Evolutionary conservation across 345 rosid species (phyloP).

Genomic region (Bruguiera sexangula): DNA sequence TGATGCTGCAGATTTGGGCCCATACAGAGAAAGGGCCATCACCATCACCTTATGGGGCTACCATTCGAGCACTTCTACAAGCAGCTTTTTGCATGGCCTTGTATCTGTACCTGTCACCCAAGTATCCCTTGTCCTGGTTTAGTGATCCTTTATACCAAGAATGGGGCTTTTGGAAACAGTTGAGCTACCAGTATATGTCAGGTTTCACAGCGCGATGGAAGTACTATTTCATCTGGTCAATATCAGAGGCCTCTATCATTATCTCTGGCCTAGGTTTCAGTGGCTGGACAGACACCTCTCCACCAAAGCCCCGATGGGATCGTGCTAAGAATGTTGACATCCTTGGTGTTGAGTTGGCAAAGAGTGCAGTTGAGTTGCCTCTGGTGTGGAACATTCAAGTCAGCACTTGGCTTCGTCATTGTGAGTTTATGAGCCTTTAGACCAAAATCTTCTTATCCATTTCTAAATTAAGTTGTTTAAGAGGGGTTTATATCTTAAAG

Average conservation of each 20-base stretch:
- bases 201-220: constrained; percentile 95
- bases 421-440: constrained; percentile 44
- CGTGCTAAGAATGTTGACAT: constrained; percentile 84
- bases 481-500: no score
- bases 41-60: constrained; percentile 64
- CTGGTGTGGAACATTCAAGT: constrained; percentile 97
- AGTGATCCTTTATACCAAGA: constrained; percentile 68
- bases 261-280: constrained; percentile 91
- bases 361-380: constrained; percentile 77
- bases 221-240: constrained; percentile 97
- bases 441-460: neutral
- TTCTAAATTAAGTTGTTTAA: neutral
- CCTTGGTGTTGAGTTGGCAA: constrained; percentile 79
- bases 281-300: constrained; percentile 80
- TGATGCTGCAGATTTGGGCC: constrained; percentile 65
- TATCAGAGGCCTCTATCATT: constrained; percentile 83
- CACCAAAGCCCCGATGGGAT: constrained; percentile 79
- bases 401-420: constrained; percentile 99
- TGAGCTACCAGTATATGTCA: constrained; percentile 80
- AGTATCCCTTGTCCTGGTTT: constrained; percentile 62
- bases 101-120: constrained; percentile 70
- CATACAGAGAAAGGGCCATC: constrained; percentile 42
- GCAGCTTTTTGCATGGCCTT: constrained; percentile 80
- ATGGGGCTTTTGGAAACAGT: constrained; percentile 83
- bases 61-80: constrained; percentile 67